phyloP scores from a whole-genome alignment of 2,329 filamentous ascomycete species.

The Gremmenia infestans region DNA sequence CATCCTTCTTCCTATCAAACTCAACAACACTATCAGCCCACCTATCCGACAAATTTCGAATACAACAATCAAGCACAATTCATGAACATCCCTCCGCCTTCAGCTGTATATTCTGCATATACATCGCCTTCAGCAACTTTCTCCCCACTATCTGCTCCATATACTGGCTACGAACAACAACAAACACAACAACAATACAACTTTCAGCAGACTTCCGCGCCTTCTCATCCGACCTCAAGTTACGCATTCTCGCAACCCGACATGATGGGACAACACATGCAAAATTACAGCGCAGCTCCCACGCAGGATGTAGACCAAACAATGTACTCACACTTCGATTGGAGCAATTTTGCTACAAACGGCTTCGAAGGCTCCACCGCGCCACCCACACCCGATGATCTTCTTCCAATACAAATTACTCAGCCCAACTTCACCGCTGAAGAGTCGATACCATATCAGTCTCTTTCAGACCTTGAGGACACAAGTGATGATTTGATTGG shows the following conservation, averaged over 20 bases:
- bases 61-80: conserved; percentile 15
- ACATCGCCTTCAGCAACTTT: conserved; percentile 51
- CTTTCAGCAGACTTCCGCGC: conserved; percentile 10
- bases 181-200: conserved; percentile 23
- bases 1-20: conserved; percentile 56
- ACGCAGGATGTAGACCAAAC: conserved; percentile 20
- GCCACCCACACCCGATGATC: conserved; percentile 56
- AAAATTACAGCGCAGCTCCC: conserved; percentile 10
- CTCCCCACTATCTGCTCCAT: conserved; percentile 49
- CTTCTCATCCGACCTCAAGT: conserved; percentile 7
- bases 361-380: conserved; percentile 43
- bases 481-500: conserved; percentile 71
- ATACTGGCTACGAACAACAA: conserved; percentile 27
- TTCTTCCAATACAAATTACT: conserved; percentile 46
- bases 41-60: conserved; percentile 36
- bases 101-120: conserved; percentile 52
- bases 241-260: conserved; percentile 16
- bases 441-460: conserved; percentile 44
- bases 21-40: conserved; percentile 33
- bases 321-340: conserved; percentile 35
- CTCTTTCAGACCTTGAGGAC: conserved; percentile 49
- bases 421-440: conserved; percentile 44
- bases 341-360: conserved; percentile 43
- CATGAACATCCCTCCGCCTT: conserved; percentile 38
- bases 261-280: conserved; percentile 9